These are phyloP conservation scores for Fusarium robinianum DNA, from an alignment of 2,329 filamentous ascomycete genomes.

Conservation along the genomic window DNA sequence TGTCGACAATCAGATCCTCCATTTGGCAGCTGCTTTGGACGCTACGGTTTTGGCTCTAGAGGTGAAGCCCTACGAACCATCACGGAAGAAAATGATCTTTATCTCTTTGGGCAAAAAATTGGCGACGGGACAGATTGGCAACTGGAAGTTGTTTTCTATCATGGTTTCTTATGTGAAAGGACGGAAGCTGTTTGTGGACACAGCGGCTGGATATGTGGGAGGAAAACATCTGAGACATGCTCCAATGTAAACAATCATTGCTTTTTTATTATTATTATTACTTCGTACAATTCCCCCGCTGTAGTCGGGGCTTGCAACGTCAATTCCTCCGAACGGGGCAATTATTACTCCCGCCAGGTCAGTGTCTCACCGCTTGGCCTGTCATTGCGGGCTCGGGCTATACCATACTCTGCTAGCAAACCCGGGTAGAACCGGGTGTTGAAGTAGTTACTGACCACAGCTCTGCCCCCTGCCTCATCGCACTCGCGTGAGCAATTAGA, in stretches of 20 bases:
- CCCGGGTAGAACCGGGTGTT: too few species aligned
- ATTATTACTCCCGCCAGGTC: too few species aligned
- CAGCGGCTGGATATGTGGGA: slow-evolving; percentile 37
- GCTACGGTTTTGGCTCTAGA: slow-evolving; percentile 28
- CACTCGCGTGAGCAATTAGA: too few species aligned
- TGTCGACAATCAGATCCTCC: slow-evolving; percentile 41
- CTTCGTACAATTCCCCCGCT: slow-evolving; percentile 57
- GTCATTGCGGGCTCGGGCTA: too few species aligned
- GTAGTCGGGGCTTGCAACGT: too few species aligned
- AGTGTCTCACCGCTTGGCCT: too few species aligned
- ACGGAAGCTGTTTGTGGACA: slow-evolving; percentile 40
- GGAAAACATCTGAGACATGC: slow-evolving; percentile 38
- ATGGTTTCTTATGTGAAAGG: slow-evolving; percentile 43
- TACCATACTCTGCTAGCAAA: too few species aligned
- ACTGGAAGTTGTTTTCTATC: slow-evolving; percentile 41
- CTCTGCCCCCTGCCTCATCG: too few species aligned
- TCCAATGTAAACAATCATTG: slow-evolving; percentile 28
- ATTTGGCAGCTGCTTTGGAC: slow-evolving; percentile 41
- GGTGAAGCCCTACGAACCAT: slow-evolving; percentile 26
- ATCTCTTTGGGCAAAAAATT: slow-evolving; percentile 35
- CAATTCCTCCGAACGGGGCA: too few species aligned
- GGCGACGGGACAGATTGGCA: slow-evolving; percentile 41
- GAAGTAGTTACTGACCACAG: too few species aligned
- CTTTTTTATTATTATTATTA: slow-evolving; percentile 1
- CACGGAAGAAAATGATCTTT: slow-evolving; percentile 37